These are phyloP conservation scores for Cryomyces minteri DNA, from an alignment of 495 filamentous ascomycete species.

Conservation along the genomic window DNA sequence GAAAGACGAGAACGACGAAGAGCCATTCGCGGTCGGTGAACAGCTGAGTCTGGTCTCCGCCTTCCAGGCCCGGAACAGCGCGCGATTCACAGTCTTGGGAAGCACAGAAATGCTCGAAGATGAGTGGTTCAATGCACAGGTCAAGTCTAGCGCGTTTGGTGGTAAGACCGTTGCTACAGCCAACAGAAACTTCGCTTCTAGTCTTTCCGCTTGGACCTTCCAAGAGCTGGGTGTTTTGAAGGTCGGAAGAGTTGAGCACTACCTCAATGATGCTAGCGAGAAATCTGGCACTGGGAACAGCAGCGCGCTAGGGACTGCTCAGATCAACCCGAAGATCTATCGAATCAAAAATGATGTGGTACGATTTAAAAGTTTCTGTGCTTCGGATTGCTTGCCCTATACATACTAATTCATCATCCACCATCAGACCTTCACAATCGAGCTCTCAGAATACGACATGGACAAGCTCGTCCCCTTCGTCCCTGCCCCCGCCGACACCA, in stretches of 20 bases:
- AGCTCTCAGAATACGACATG: slow-evolving; percentile 64
- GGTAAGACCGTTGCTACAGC: slow-evolving; percentile 40
- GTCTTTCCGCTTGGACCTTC: slow-evolving; percentile 79
- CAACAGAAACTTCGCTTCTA: slow-evolving; percentile 74
- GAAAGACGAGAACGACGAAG: slow-evolving; percentile 71
- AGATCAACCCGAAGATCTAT: slow-evolving; percentile 74
- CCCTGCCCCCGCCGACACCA: slow-evolving; percentile 42
- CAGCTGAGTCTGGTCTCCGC: slow-evolving; percentile 70
- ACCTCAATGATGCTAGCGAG: slow-evolving; percentile 39
- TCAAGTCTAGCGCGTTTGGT: slow-evolving; percentile 28
- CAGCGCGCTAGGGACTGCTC: slow-evolving; percentile 6
- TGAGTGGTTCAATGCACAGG: slow-evolving; percentile 73
- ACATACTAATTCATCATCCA: too few species aligned
- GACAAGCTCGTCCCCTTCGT: slow-evolving; percentile 56
- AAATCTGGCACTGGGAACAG: slow-evolving; percentile 9
- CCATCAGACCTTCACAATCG: slow-evolving; percentile 56
- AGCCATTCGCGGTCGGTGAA: slow-evolving; percentile 62
- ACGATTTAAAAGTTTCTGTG: slow-evolving; percentile 20
- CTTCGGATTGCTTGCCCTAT: too few species aligned
- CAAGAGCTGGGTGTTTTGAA: slow-evolving; percentile 80
- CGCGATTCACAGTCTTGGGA: slow-evolving; percentile 74
- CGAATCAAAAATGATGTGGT: slow-evolving; percentile 95
- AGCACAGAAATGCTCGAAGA: slow-evolving; percentile 74
- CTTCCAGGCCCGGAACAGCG: slow-evolving; percentile 83
- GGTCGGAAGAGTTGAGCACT: slow-evolving; percentile 68